Conservation (phyloP, 2,329 filamentous ascomycete genomes). For the Alternaria tenuissima region DNA sequence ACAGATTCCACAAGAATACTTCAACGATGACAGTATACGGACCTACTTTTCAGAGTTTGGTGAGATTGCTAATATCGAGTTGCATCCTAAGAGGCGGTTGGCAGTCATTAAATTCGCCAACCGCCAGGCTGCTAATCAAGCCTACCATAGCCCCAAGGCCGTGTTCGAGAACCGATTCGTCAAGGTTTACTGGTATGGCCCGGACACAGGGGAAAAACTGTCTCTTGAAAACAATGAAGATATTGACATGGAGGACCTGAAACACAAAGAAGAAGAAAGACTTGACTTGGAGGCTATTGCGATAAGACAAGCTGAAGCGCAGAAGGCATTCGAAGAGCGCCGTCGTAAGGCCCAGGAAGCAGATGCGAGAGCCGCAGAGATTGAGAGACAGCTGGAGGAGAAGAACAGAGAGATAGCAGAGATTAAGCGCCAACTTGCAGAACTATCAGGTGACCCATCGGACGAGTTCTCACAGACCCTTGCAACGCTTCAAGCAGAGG, state of each 20-base stretch:
- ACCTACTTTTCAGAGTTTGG: conserved; percentile 79
- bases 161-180: conserved; percentile 89
- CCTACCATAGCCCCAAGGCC: conserved; percentile 78
- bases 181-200: conserved; percentile 80
- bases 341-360: conserved; percentile 69
- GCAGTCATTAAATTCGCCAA: conserved; percentile 74
- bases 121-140: conserved; percentile 72
- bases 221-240: conserved; percentile 29
- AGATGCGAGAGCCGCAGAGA: conserved; percentile 67
- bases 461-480: conserved; percentile 30
- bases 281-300: conserved; percentile 75
- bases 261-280: conserved; percentile 52
- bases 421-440: conserved; percentile 69
- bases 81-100: conserved; percentile 72
- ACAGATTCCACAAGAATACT: conserved; percentile 76
- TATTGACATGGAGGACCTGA: background rate
- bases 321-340: conserved; percentile 73
- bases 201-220: conserved; percentile 29
- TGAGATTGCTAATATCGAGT: conserved; percentile 66
- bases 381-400: conserved; percentile 70
- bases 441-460: conserved; percentile 44
- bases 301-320: conserved; percentile 74
- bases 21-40: conserved; percentile 70
- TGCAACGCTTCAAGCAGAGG: conserved; percentile 53
- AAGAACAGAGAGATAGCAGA: conserved; percentile 72